Conservation (phyloP, 2,329 filamentous ascomycete genomes). For the Lojkania enalia region DNA sequence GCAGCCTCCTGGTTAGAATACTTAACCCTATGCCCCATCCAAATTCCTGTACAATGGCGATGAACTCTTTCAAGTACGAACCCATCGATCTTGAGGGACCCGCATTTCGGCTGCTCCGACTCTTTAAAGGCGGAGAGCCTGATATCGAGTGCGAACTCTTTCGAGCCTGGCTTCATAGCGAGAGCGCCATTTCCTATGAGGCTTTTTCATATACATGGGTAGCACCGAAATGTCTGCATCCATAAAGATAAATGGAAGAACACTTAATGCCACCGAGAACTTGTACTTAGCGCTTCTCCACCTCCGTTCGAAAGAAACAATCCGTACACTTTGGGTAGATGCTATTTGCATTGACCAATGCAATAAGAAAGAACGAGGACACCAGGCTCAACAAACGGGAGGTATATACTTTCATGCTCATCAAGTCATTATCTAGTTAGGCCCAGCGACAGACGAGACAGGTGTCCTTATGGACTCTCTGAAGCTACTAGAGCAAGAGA, state of each 20-base stretch:
- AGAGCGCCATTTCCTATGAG: conserved; percentile 17
- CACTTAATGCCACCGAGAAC: conserved; percentile 14
- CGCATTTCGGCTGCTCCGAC: conserved; percentile 17
- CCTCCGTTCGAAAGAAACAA: conserved; percentile 11
- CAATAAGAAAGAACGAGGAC: conserved; percentile 23
- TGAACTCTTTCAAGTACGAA: conserved; percentile 13
- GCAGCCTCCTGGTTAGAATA: not conserved
- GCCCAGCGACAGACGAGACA: conserved; percentile 17
- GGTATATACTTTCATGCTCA: conserved; percentile 27
- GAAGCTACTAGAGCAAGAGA: conserved; percentile 7
- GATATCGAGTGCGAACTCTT: conserved; percentile 3
- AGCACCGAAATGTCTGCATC: not conserved
- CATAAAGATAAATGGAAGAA: conserved; percentile 13
- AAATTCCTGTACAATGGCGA: not conserved
- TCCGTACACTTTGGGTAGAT: conserved; percentile 32
- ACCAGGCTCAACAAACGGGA: conserved; percentile 32
- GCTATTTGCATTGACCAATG: conserved; percentile 33
- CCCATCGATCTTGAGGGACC: conserved; percentile 15
- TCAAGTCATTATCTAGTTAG: conserved; percentile 33
- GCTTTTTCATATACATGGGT: conserved; percentile 28
- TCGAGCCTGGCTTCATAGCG: conserved; percentile 11
- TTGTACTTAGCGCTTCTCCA: conserved; percentile 15
- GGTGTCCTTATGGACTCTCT: conserved; percentile 11
- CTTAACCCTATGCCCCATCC: no score
- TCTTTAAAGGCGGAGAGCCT: conserved; percentile 3